These are phyloP conservation scores for Metschnikowia picachoensis DNA, from an alignment of 805 yeast species.

Conservation along the genomic window DNA sequence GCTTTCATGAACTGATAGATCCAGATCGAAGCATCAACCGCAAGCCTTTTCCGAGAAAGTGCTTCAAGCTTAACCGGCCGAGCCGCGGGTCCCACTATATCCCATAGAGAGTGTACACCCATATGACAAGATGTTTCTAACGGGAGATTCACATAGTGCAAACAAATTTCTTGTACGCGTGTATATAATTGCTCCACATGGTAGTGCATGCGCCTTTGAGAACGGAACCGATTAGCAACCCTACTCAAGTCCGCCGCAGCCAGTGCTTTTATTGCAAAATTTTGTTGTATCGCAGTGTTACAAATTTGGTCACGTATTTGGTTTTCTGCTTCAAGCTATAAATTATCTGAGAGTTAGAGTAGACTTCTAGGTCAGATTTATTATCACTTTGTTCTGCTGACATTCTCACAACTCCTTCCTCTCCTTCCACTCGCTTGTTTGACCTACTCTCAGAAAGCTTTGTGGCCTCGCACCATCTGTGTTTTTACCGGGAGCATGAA, in stretches of 20 bases:
- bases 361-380: background rate
- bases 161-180: background rate
- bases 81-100: constrained; percentile 82
- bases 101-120: constrained; percentile 98
- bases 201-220: constrained; percentile 3
- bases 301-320: too few species aligned
- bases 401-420: background rate
- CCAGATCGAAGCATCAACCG: constrained; percentile 99
- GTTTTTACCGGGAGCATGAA: constrained; percentile 6
- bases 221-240: constrained; percentile 8
- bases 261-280: too few species aligned
- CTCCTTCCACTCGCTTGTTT: too few species aligned
- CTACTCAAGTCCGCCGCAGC: background rate
- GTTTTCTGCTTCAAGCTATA: too few species aligned
- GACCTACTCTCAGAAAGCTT: background rate
- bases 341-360: background rate
- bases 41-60: constrained; percentile 69
- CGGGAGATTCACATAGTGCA: background rate
- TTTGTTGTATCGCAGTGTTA: too few species aligned
- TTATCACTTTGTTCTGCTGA: background rate
- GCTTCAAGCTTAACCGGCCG: constrained; percentile 88
- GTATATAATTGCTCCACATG: background rate
- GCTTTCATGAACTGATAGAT: constrained; percentile 95
- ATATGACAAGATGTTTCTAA: constrained; percentile 31
- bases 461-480: constrained; percentile 8